Base-by-base conservation (phyloP, 768 basidiomycete genomes). In the Rhizopogon roseolus region DNA sequence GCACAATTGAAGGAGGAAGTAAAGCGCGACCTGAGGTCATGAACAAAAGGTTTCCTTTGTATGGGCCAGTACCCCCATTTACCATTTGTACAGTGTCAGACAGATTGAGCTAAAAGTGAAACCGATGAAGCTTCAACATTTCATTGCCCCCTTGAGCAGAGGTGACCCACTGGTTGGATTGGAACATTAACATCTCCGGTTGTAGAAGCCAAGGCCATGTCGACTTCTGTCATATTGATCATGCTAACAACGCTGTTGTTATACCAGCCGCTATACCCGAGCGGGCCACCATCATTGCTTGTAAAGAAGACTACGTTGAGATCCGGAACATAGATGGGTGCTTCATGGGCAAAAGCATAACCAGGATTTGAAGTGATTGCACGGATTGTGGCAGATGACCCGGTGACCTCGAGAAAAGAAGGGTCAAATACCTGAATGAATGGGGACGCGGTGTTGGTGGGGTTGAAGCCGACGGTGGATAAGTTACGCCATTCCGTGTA, bases 341-440 rank as follows among this genome's bases (percentile, higher is more conserved):
- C 90, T 68, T 93, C 90, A 62, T 92, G 89, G 16, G 88, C 88
- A 57, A 89, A 82, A 3, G 84, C 84, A 64, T 84, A 85, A 4
- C 76, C 79, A 3, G 77, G 76, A 54, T 82, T 81, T 7, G 78
- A 76, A 0, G 82, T 81, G 44, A 93, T 79, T 54, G 79, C 65
- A 4, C 78, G 76, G 46, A 91, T 76, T 0, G 77, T 77, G 6
- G 88, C 81, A 25, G 71, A 68, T 4, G 66, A 57, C 1, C 88
- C 89, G 1, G 89, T 76, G 52, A 90, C 71, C 6, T 65, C 53
- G 41, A 85, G 69, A 67, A 91, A 90, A n/a, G 67, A 66, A 3
- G 68, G 64, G 59, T 82, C 73, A 62, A 77, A 79, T 27, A 77
- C 64, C 58, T 82, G 80, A 68, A 90, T 85, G 61, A 85, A 80